These are phyloP conservation scores for Moesziomyces globuligerus DNA, from an alignment of 1,284 basidiomycete genomes.

Conservation along the genomic window DNA sequence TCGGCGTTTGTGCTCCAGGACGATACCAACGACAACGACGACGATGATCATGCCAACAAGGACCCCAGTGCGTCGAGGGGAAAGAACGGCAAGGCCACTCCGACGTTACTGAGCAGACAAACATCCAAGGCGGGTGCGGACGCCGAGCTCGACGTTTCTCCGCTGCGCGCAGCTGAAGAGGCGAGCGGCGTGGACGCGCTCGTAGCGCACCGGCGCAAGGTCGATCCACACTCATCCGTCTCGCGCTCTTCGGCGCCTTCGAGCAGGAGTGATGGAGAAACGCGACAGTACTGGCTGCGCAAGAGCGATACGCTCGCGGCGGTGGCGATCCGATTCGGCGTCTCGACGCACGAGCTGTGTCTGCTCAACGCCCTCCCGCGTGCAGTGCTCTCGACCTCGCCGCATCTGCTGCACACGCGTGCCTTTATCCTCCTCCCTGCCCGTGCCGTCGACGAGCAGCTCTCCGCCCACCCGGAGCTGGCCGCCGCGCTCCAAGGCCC, in stretches of 20 bases:
- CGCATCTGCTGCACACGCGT: slow-evolving; percentile 50
- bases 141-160: slow-evolving; percentile 24
- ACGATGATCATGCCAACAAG: slow-evolving; percentile 5
- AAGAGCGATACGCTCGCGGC: slow-evolving; percentile 42
- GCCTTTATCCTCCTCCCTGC: slow-evolving; percentile 50
- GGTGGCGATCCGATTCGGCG: slow-evolving; percentile 36
- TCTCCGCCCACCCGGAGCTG: slow-evolving; percentile 20
- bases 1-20: slow-evolving; percentile 25
- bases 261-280: slow-evolving; percentile 13
- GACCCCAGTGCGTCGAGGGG: neutral
- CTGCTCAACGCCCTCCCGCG: slow-evolving; percentile 40
- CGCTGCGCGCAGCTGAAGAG: neutral
- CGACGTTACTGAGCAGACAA: slow-evolving; percentile 11
- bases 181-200: neutral
- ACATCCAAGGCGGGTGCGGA: slow-evolving; percentile 18
- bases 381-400: slow-evolving; percentile 34
- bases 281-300: slow-evolving; percentile 43
- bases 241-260: neutral
- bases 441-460: slow-evolving; percentile 29
- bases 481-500: slow-evolving; percentile 22
- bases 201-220: slow-evolving; percentile 4
- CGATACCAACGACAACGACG: slow-evolving; percentile 7
- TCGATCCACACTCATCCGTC: slow-evolving; percentile 18
- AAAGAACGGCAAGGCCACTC: neutral
- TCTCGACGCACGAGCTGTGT: slow-evolving; percentile 37